These are phyloP conservation scores for Diaporthe vexans DNA, from an alignment of 2,329 filamentous ascomycete species.

Conservation along the genomic window DNA sequence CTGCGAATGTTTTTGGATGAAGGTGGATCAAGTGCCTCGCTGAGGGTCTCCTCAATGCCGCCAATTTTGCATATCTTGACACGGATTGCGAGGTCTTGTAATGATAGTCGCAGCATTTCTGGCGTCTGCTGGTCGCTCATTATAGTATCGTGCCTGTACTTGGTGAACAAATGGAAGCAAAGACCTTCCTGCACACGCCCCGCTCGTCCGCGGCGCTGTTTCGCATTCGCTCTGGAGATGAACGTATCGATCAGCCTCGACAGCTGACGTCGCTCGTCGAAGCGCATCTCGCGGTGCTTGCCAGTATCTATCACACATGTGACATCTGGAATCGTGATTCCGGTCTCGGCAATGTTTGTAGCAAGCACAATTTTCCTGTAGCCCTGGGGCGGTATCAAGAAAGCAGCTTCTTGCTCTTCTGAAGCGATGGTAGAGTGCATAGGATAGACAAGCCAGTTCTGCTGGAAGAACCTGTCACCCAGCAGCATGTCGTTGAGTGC, in stretches of 20 bases:
- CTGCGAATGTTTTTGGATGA: slow-evolving; percentile 92
- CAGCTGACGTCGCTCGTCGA: slow-evolving; percentile 92
- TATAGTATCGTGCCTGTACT: slow-evolving; percentile 84
- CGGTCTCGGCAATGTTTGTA: slow-evolving; percentile 98
- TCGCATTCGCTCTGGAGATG: slow-evolving; percentile 94
- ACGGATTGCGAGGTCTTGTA: slow-evolving; percentile 94
- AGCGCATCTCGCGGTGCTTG: slow-evolving; percentile 97
- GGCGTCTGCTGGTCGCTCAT: slow-evolving; percentile 96
- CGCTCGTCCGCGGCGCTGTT: slow-evolving; percentile 92
- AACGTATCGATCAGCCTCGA: slow-evolving; percentile 94
- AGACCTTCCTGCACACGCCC: slow-evolving; percentile 95
- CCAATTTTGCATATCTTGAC: slow-evolving; percentile 98
- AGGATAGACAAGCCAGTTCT: slow-evolving; percentile 87
- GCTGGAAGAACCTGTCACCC: slow-evolving; percentile 80
- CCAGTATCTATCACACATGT: slow-evolving; percentile 97
- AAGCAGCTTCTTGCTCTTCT: slow-evolving; percentile 95
- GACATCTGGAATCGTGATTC: slow-evolving; percentile 98
- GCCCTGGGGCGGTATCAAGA: slow-evolving; percentile 85
- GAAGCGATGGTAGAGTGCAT: slow-evolving; percentile 96
- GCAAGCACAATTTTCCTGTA: slow-evolving; percentile 94
- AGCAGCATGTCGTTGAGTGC: slow-evolving; percentile 88
- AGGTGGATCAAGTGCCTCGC: slow-evolving; percentile 90
- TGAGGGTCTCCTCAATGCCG: slow-evolving; percentile 89
- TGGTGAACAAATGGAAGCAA: slow-evolving; percentile 97
- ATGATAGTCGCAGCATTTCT: slow-evolving; percentile 92